These are phyloP conservation scores for Pelargonium cotyledonis DNA, from an alignment of 441 rosid genomes.

Conservation along the genomic window DNA sequence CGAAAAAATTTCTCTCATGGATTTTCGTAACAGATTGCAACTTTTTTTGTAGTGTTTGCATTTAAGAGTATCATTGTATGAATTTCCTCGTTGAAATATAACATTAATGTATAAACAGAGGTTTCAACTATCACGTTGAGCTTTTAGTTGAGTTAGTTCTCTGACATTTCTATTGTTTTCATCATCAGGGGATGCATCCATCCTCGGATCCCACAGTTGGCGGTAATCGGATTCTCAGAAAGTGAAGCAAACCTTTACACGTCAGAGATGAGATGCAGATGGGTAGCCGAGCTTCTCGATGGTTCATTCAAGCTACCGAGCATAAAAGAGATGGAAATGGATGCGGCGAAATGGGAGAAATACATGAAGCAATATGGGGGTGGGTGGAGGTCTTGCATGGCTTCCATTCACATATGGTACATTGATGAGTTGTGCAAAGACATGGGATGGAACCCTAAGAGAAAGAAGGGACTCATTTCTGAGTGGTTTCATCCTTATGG, in stretches of 20 bases:
- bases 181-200: conserved; percentile 12
- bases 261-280: conserved; percentile 18
- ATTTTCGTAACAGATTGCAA: no score
- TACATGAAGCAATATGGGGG: conserved; percentile 20
- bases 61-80: no score
- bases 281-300: conserved; percentile 17
- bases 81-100: no score
- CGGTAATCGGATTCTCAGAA: conserved; percentile 18
- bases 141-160: no score
- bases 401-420: conserved; percentile 11
- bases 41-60: no score
- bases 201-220: conserved; percentile 18
- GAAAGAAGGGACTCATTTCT: conserved; percentile 42
- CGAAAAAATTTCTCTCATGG: no score
- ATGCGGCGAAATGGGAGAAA: conserved; percentile 18
- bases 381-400: conserved; percentile 17
- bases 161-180: no score
- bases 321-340: conserved; percentile 17
- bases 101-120: no score
- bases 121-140: no score
- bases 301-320: conserved; percentile 18
- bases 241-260: conserved; percentile 14
- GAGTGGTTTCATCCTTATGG: conserved; percentile 48
- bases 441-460: conserved; percentile 49
- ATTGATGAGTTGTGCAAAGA: conserved; percentile 49